Evolutionary conservation across 2,329 filamentous ascomycete species (phyloP).

Genomic region (Ilyonectria destructans): DNA sequence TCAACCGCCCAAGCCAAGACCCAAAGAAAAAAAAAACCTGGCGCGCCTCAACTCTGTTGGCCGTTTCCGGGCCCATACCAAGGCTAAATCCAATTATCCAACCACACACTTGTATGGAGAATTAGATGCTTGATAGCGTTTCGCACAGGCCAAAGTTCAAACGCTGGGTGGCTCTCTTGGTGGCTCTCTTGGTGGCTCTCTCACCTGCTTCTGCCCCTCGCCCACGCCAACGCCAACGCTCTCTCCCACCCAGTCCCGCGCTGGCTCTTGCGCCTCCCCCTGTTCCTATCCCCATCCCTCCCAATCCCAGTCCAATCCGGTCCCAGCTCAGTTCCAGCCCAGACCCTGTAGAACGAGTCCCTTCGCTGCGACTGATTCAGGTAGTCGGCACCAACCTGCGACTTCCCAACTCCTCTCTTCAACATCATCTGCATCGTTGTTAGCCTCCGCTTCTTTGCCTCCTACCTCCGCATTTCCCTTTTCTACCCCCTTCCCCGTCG

Average conservation of each 20-base stretch:
- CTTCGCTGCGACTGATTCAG: neutral
- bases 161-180: neutral
- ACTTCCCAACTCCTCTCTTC: neutral
- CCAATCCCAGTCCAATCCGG: neutral
- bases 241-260: neutral
- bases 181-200: neutral
- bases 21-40: neutral
- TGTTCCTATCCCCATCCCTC: slow-evolving; percentile 29
- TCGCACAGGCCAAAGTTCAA: neutral
- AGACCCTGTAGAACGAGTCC: neutral
- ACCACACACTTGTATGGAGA: neutral
- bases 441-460: slow-evolving; percentile 20
- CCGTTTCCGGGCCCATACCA: slow-evolving; percentile 15
- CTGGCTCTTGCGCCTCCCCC: slow-evolving; percentile 42
- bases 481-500: slow-evolving; percentile 6
- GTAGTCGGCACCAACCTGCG: neutral
- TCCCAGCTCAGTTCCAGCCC: neutral
- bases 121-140: slow-evolving; percentile 13
- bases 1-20: neutral
- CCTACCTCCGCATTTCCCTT: slow-evolving; percentile 20
- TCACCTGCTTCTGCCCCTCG: slow-evolving; percentile 36
- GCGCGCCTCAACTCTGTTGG: slow-evolving; percentile 11
- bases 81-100: neutral
- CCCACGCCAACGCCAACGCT: neutral
- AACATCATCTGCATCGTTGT: neutral